Evolutionary conservation across 2,329 filamentous ascomycete species (phyloP), one percentile per base, ranked within the genome.

Genomic region (Daldinia sp.): DNA sequence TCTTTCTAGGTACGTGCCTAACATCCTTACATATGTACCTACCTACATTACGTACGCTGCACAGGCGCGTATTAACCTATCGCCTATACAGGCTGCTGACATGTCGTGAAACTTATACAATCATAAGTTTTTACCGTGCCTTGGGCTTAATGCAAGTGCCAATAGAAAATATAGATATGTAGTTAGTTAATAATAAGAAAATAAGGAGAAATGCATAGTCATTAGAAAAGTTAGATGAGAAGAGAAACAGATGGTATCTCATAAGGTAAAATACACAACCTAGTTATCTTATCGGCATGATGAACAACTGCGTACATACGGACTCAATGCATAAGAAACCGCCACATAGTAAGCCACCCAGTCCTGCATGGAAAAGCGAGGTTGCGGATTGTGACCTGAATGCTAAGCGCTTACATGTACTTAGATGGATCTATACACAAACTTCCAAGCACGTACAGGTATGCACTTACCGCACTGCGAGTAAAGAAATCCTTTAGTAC

Each of bases 311-410:
- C 10, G 20, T n/a, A 48, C 12, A 6, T 26, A 13, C 13, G 12
- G 10, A 23, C 20, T 23, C 20, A 48, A 48, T 26, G 23, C 23
- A 48, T 48, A 48, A 15, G 44, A 48, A 48, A 48, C 44, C 44
- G 44, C 44, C 44, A 48, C 44, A 48, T 48, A 26, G 44, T 48
- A 48, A 48, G 44, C 44, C 20, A 48, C 44, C 12, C 13, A 48
- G 44, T 48, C 44, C 23, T 48, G 20, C 20, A 23, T 23, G 9
- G 23, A 28, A 48, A 48, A 5, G 12, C 23, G 23, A 48, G 44
- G 23, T 48, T 48, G 28, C 23, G 15, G 13, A 48, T 48, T 48
- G 23, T 48, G 23, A 48, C 44, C 23, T 28, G 26, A 48, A 15
- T n/a, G 44, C 44, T n/a, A 48, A 48, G 23, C 26, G 44, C 23